Conservation (phyloP, 78 protist species). For the Dictyostelium intermedium region DNA sequence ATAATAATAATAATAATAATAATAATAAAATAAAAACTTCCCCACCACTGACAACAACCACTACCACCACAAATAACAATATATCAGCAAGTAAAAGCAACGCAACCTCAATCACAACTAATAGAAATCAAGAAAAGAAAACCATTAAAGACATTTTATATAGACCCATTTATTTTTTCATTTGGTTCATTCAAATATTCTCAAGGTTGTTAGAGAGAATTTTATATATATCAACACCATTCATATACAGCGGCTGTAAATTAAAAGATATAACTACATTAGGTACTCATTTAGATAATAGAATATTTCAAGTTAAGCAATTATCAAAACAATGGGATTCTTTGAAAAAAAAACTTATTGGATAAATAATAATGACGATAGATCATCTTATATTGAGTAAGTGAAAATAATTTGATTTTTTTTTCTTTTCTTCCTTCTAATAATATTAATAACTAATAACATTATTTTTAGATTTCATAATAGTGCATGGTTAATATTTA, state of each 20-base stretch:
- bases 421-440: background rate
- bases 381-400: slow-evolving; percentile 63
- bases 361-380: slow-evolving; percentile 56
- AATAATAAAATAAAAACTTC: too few relatives aligned
- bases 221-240: slow-evolving; percentile 36
- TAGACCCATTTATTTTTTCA: slow-evolving; percentile 22
- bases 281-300: slow-evolving; percentile 29
- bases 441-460: background rate
- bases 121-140: background rate
- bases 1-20: too few relatives aligned
- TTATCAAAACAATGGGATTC: slow-evolving; percentile 20
- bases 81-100: background rate
- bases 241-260: background rate
- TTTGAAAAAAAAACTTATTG: slow-evolving; percentile 43
- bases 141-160: background rate
- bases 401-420: background rate
- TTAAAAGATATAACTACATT: slow-evolving; percentile 63
- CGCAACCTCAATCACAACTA: background rate
- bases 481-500: slow-evolving; percentile 41
- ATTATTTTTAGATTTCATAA: slow-evolving; percentile 24
- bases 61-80: background rate
- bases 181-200: slow-evolving; percentile 3
- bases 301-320: slow-evolving; percentile 41
- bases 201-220: slow-evolving; percentile 4
- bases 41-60: background rate